Conservation (phyloP, 1,284 basidiomycete species). For the Dichomitus squalens region DNA sequence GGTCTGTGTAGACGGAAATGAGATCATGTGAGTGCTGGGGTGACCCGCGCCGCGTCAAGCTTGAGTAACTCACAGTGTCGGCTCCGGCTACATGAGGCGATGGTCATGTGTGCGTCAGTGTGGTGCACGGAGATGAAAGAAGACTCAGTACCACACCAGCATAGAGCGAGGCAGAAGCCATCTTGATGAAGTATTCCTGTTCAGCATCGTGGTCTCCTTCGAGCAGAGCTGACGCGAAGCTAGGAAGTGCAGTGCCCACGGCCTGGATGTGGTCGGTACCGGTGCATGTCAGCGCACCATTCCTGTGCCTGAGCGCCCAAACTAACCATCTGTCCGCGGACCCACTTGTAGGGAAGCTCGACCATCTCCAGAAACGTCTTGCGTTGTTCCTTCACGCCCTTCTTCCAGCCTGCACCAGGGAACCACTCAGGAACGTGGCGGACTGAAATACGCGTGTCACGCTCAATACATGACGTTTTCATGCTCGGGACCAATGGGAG, state of each 20-base stretch:
- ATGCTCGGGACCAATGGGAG: not conserved
- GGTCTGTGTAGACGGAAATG: slow-evolving; percentile 22
- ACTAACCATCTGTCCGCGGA: slow-evolving; percentile 28
- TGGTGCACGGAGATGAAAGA: not conserved
- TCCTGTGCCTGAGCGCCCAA: not conserved
- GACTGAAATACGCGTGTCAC: slow-evolving; percentile 10
- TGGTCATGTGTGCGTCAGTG: not conserved
- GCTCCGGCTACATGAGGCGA: slow-evolving; percentile 23
- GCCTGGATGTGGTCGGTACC: slow-evolving; percentile 20
- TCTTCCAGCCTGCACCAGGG: slow-evolving; percentile 32
- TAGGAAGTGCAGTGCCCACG: slow-evolving; percentile 30
- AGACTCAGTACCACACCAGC: slow-evolving; percentile 18
- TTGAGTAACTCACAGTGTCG: slow-evolving; percentile 26
- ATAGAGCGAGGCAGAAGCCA: slow-evolving; percentile 31
- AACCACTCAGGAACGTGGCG: slow-evolving; percentile 32
- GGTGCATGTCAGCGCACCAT: not conserved
- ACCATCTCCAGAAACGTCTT: slow-evolving; percentile 23
- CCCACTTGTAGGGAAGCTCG: slow-evolving; percentile 26
- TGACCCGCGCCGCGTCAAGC: not conserved
- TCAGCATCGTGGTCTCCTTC: slow-evolving; percentile 22
- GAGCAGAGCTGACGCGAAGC: slow-evolving; percentile 29
- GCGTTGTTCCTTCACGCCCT: slow-evolving; percentile 20
- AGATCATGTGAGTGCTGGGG: not conserved
- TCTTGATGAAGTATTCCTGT: slow-evolving; percentile 32
- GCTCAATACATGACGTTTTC: not conserved